phyloP scores from a whole-genome alignment of 1,284 basidiomycete genomes.

The Apiotrichum mycotoxinovorans region DNA sequence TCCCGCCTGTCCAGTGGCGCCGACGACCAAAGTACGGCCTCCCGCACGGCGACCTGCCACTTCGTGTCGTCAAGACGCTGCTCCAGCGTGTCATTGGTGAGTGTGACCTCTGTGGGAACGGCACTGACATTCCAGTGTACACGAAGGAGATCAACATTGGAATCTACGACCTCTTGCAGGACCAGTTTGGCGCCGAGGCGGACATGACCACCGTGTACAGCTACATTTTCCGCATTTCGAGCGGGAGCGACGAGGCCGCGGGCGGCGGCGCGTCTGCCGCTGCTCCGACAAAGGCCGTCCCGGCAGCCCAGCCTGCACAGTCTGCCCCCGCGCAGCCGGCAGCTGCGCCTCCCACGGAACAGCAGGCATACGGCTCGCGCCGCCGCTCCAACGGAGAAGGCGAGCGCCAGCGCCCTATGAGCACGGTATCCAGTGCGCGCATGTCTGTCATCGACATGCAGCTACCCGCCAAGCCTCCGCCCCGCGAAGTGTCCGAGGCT shows the following conservation, averaged over 20 bases:
- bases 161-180: conserved; percentile 41
- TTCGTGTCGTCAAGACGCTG: conserved; percentile 95
- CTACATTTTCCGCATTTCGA: conserved; percentile 61
- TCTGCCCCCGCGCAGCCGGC: conserved; percentile 54
- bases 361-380: not conserved
- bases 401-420: conserved; percentile 8
- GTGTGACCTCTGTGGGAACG: conserved; percentile 51
- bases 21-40: conserved; percentile 82
- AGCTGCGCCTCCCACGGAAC: not conserved
- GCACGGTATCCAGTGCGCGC: conserved; percentile 19
- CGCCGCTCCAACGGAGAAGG: conserved; percentile 2
- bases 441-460: conserved; percentile 34
- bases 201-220: conserved; percentile 52
- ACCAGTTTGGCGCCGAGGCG: conserved; percentile 49
- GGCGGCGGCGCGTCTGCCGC: conserved; percentile 3
- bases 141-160: conserved; percentile 38
- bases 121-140: conserved; percentile 33
- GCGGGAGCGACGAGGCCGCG: conserved; percentile 71
- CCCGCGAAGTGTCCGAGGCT: conserved; percentile 54
- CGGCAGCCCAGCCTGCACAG: not conserved
- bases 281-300: conserved; percentile 8
- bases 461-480: conserved; percentile 38
- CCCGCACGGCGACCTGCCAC: conserved; percentile 93
- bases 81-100: conserved; percentile 90
- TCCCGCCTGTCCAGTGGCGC: conserved; percentile 95